Base-by-base conservation (phyloP, 169 alveolate species). In the Plasmodium billcollinsi region DNA sequence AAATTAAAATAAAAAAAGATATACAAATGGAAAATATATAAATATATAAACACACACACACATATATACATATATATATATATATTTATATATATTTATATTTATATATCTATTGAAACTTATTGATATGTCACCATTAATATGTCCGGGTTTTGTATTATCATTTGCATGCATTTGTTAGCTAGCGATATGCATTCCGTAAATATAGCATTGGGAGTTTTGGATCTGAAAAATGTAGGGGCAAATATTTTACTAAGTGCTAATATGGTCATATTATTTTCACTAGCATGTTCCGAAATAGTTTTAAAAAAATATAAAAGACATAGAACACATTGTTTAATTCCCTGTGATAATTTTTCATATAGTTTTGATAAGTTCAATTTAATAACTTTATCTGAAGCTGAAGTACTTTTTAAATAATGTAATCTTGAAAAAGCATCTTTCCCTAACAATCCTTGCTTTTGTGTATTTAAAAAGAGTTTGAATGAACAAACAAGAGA, bases 401-500 rank as follows among this genome's bases (percentile, higher is more conserved):
- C 89, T 50, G 89, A 78, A 14, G 67, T 70, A 7, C 50, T 78
- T 66, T 78, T 78, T 78, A 78, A 66, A 78, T 78, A 76, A 45
- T 78, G 66, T 71, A 78, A 50, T 20, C 63, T 65, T 2, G 74
- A 52, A 58, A 78, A 78, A 43, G 89, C 89, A 47, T 78, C 89
- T 65, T 66, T 78, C 0, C 96, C 96, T 54, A 94, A 49, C 18
- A 94, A 65, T 6, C 95, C 95, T 20, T 93, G 93, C 21, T 75
- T 83, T 33, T 94, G 96, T n/a, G 95, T 62, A 71, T 92, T 95
- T 47, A 94, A 45, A 58, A 92, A 66, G 0, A 94, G 89, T 58
- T 73, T 92, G 63, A 94, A 92, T n/a, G 93, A 78, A 69, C 92
- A 74, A 1, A 94, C 96, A 11, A 93, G 90, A 20, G 94, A 93